These are phyloP conservation scores for Tricholoma bakamatsutake DNA, from an alignment of 768 basidiomycete species.

Conservation along the genomic window DNA sequence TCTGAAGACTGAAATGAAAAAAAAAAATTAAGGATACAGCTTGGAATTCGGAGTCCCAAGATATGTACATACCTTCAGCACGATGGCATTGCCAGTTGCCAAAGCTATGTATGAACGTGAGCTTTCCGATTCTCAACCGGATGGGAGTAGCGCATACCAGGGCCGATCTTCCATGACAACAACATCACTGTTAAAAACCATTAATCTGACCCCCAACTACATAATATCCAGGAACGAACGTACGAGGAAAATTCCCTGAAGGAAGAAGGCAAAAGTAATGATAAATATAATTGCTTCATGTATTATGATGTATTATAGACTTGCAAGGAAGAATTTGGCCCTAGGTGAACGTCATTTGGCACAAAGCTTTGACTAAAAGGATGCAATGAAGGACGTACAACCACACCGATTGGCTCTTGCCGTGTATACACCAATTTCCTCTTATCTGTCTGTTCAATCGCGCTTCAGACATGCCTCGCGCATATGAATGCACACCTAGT, in stretches of 20 bases:
- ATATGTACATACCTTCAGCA: constrained; percentile 44
- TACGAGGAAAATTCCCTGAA: constrained; percentile 62
- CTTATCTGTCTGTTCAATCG: background rate
- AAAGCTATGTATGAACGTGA: constrained; percentile 44
- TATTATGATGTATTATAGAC: background rate
- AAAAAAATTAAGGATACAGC: background rate
- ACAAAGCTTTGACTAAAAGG: background rate
- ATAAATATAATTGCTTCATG: constrained; percentile 17
- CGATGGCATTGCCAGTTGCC: constrained; percentile 73
- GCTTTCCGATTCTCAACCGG: background rate
- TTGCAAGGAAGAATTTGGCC: constrained; percentile 26
- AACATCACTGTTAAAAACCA: constrained; percentile 40
- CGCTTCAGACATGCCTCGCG: background rate
- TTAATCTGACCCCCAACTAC: no score
- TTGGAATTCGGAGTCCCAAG: background rate
- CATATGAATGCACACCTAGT: background rate
- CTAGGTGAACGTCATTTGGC: constrained; percentile 23
- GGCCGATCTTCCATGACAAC: constrained; percentile 73
- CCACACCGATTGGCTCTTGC: constrained; percentile 2
- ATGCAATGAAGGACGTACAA: background rate
- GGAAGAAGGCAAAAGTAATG: constrained; percentile 24
- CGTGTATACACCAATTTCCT: background rate
- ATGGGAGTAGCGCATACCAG: constrained; percentile 35
- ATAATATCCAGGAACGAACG: constrained; percentile 1
- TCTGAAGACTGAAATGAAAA: constrained; percentile 55